Base-by-base conservation (phyloP, 805 yeast species). In the Metschnikowia cerradonensis region DNA sequence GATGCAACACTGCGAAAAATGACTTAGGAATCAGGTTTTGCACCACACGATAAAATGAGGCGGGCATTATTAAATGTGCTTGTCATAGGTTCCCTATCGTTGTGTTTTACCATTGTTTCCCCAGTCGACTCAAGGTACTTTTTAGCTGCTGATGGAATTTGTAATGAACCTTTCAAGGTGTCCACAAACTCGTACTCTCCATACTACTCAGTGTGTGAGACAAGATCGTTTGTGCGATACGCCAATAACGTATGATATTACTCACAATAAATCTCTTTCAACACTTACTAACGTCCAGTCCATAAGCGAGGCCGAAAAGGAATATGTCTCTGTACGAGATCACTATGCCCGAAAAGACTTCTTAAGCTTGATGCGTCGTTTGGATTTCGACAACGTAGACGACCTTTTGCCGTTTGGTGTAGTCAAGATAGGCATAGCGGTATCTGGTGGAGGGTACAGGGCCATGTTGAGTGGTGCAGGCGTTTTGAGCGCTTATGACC, bases 381-480 rank as follows among this genome's bases (percentile, higher is more conserved):
- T 40, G 10, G 39, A 34, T 14, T 35, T 50, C 32, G 40, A n/a
- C 10, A 20, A 41, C 11, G 30, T 33, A 14, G 26, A 41, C 15
- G 42, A 44, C 2, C 26, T 48, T 8, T 10, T 50, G 17, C 19
- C 32, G 10, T 41, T 26, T 13, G 45, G 46, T 3, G n/a, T 67
- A 1, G 55, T 60, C 10, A 63, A 49, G 14, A 67, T 77, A 7
- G 77, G 76, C 4, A 53, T 78, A 2, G 72, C 79, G 2, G 50
- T 78, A 4, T 74, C 80, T 13, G 83, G 83, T 1, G 82, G 81
- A 3, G 81, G 82, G 2, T 78, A 80, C 61, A 66, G 88, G 47
- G 78, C 88, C 6, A 80, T 83, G 84, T 59, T 83, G 17, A 70
- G 73, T 15, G 83, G 81, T 0, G 85, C 81, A 0, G 88, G 88